phyloP scores from a whole-genome alignment of 176 grass and related monocot genomes.

The Bonia amplexicaulis region DNA sequence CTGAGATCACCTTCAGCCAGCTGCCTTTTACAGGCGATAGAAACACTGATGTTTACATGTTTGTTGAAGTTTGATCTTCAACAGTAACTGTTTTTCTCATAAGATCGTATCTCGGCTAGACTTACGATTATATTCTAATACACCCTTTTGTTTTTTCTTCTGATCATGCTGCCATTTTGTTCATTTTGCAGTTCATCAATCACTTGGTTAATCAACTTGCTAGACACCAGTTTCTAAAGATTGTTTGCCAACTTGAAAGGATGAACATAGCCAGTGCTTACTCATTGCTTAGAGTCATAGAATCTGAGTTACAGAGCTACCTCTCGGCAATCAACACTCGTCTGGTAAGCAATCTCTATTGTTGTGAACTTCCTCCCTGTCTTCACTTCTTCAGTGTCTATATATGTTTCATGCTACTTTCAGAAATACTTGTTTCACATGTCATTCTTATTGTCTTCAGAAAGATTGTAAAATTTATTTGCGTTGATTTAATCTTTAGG shows the following conservation, averaged over 20 bases:
- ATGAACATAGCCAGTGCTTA: conserved; percentile 63
- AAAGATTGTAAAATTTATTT: conserved; percentile 1
- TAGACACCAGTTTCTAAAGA: conserved; percentile 86
- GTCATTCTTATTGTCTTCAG: background rate
- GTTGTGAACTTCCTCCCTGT: background rate
- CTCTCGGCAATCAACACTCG: conserved; percentile 65
- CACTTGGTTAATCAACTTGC: conserved; percentile 96
- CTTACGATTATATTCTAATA: background rate
- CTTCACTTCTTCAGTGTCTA: background rate
- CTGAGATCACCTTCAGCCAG: background rate
- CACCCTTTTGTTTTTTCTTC: background rate
- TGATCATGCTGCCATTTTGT: conserved; percentile 7
- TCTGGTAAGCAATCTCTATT: conserved; percentile 55
- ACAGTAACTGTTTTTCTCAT: background rate
- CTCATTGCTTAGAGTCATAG: conserved; percentile 85
- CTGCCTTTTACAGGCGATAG: background rate
- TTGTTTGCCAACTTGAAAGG: conserved; percentile 93
- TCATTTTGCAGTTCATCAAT: conserved; percentile 82
- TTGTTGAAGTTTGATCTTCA: conserved; percentile 16
- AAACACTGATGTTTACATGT: background rate
- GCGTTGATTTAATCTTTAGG: conserved; percentile 42
- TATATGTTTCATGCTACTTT: background rate
- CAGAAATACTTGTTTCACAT: background rate
- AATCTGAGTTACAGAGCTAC: conserved; percentile 91
- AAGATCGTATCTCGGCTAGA: background rate